Base-by-base conservation (phyloP, 2,329 filamentous ascomycete genomes). In the Aspergillus fructus region DNA sequence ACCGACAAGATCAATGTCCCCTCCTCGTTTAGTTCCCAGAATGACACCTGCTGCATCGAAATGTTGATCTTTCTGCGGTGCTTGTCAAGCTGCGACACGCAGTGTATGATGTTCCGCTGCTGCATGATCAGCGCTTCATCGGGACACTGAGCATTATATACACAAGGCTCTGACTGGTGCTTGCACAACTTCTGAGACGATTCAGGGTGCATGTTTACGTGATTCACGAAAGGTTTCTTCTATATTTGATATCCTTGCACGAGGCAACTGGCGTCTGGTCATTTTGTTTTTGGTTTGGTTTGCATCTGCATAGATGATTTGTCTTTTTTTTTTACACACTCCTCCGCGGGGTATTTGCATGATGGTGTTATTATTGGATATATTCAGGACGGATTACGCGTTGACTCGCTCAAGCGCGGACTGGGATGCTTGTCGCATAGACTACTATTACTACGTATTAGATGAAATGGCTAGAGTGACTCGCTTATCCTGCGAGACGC, bases 1-100 rank as follows among this genome's bases (percentile, higher is more conserved):
- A 49, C 47, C 57, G 33, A 45, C 55, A 11, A 60, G 55, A 4
- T 60, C 59, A 33, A 56, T 53, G 7, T 60, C 61, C 13, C 50
- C 61, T 13, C 37, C 59, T 2, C 55, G 37, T 11, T 37, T 53
- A 15, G 37, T 55, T n/a, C 59, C 64, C 9, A 60, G 49, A 27
- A 65, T 65, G 64, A 65, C 59, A 17, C 58, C 61, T 37, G 53
- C 56, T 47, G 55, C 53, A 12, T 55, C 57, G 49, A 52, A 39
- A 11, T 37, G 30, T 21, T 30, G 51, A 40, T 17, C 48, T 24
- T 24, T 42, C 12, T 30, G 43, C 13, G 13, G 45, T 42, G 46
- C 39, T 50, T 49, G 24, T 19, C n/a, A 54, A 43, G 5, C 27
- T 46, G 34, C 24, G 42, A 39, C 34, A 42, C 49, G 24, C 42